These are phyloP conservation scores for Lipomyces kockii DNA, from an alignment of 805 yeast genomes.

Conservation along the genomic window DNA sequence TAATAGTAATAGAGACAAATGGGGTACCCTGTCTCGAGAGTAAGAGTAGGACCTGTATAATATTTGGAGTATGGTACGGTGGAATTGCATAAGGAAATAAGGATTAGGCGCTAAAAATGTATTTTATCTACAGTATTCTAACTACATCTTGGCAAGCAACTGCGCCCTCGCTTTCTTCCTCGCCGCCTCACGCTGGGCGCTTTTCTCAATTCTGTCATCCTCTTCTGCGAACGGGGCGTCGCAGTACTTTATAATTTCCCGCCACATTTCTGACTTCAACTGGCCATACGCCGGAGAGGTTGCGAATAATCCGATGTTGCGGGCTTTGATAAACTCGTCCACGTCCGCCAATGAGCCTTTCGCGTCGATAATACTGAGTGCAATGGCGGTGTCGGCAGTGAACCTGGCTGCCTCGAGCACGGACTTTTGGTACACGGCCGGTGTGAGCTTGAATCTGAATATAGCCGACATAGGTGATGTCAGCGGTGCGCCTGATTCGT, in stretches of 20 bases:
- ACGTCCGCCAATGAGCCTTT: constrained; percentile 46
- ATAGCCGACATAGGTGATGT: constrained; percentile 46
- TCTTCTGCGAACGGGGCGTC: constrained; percentile 20
- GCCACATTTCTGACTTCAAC: constrained; percentile 37
- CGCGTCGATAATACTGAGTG: constrained; percentile 43
- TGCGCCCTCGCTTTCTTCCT: constrained; percentile 9
- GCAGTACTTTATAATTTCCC: constrained; percentile 28
- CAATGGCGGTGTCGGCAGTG: constrained; percentile 42
- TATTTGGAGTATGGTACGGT: neutral
- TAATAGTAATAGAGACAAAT: neutral
- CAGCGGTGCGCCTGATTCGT: constrained; percentile 44
- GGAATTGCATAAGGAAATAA: neutral
- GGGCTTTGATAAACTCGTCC: constrained; percentile 40
- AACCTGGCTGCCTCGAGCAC: constrained; percentile 46
- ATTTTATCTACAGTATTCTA: neutral
- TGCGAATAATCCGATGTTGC: constrained; percentile 37
- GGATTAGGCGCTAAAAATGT: neutral
- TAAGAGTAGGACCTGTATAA: neutral
- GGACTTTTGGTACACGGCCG: constrained; percentile 42
- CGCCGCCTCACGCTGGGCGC: constrained; percentile 5
- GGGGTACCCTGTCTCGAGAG: neutral
- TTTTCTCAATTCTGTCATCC: constrained; percentile 6
- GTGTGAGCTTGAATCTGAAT: constrained; percentile 43
- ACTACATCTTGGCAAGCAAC: neutral
- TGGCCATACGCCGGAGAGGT: constrained; percentile 43